Conservation (phyloP, 2,329 filamentous ascomycete genomes). For the Pseudogymnoascus sp. region DNA sequence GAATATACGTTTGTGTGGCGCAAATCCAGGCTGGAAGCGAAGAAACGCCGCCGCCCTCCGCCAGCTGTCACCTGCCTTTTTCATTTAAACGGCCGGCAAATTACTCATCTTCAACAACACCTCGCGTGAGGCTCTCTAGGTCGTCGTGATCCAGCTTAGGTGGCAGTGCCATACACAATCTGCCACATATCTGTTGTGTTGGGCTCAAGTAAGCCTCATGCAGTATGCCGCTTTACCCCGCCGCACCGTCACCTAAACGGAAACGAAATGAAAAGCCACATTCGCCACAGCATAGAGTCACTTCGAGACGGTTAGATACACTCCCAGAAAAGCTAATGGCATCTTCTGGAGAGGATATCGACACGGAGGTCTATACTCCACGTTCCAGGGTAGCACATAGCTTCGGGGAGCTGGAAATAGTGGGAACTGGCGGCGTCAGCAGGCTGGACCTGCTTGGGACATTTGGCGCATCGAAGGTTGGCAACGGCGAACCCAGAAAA, state of each 20-base stretch:
- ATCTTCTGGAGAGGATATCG: not conserved
- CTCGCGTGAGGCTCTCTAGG: not conserved
- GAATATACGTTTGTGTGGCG: not conserved
- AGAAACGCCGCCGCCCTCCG: not conserved
- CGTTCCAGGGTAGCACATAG: slow-evolving; percentile 25
- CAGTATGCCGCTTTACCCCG: slow-evolving; percentile 3
- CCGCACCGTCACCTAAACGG: slow-evolving; percentile 7
- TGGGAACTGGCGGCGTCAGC: slow-evolving; percentile 15
- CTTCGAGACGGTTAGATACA: not conserved
- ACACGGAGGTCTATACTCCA: slow-evolving; percentile 12
- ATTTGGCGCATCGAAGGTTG: not conserved
- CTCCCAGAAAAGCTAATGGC: not conserved
- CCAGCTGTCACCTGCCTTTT: slow-evolving; percentile 1
- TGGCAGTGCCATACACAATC: not conserved
- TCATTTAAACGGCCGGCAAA: slow-evolving; percentile 1
- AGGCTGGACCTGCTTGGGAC: slow-evolving; percentile 18
- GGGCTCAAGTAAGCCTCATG: slow-evolving; percentile 3
- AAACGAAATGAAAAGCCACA: slow-evolving; percentile 7
- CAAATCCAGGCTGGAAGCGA: not conserved
- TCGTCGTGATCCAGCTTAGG: not conserved
- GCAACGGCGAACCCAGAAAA: not conserved
- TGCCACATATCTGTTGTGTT: not conserved
- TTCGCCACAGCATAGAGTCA: not conserved
- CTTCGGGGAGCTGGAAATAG: slow-evolving; percentile 25
- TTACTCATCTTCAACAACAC: slow-evolving; percentile 4